phyloP scores from a whole-genome alignment of 441 rosid species.

The Cnidoscolus chayamansa region DNA sequence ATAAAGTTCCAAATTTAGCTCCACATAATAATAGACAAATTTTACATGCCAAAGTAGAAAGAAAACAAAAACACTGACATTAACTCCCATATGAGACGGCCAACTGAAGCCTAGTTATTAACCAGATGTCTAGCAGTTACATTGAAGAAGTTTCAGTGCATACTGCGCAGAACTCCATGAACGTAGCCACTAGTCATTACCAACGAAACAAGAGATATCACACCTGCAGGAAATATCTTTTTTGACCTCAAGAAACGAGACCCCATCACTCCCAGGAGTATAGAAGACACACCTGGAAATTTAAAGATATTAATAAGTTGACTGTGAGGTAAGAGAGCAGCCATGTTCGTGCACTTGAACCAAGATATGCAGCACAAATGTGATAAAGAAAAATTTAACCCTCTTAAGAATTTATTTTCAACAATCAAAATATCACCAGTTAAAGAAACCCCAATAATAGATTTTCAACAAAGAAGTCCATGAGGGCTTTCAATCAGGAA shows the following conservation, averaged over 20 bases:
- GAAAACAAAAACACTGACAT: not conserved
- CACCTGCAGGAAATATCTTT: slow-evolving; percentile 79
- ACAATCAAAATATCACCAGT: too few relatives aligned
- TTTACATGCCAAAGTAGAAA: slow-evolving; percentile 12
- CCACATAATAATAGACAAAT: not conserved
- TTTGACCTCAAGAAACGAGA: slow-evolving; percentile 71
- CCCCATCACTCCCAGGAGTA: slow-evolving; percentile 76
- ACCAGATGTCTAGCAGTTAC: not conserved
- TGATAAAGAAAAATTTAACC: not conserved
- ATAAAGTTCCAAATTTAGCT: slow-evolving; percentile 14
- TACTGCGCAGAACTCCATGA: slow-evolving; percentile 67
- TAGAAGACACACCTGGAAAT: slow-evolving; percentile 63
- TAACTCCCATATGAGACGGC: slow-evolving; percentile 10
- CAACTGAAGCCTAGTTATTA: slow-evolving; percentile 2
- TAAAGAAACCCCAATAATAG: too few relatives aligned
- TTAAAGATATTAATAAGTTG: not conserved
- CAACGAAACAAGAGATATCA: slow-evolving; percentile 70
- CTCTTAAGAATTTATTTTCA: too few relatives aligned
- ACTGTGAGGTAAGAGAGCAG: not conserved
- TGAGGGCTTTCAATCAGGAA: not conserved
- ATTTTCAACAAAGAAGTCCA: not conserved
- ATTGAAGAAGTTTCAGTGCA: slow-evolving; percentile 34
- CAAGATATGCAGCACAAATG: not conserved
- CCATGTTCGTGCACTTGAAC: too few relatives aligned
- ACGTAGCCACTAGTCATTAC: slow-evolving; percentile 82